Conservation (phyloP, 2,329 filamentous ascomycete genomes). For the Penicillium sp. region DNA sequence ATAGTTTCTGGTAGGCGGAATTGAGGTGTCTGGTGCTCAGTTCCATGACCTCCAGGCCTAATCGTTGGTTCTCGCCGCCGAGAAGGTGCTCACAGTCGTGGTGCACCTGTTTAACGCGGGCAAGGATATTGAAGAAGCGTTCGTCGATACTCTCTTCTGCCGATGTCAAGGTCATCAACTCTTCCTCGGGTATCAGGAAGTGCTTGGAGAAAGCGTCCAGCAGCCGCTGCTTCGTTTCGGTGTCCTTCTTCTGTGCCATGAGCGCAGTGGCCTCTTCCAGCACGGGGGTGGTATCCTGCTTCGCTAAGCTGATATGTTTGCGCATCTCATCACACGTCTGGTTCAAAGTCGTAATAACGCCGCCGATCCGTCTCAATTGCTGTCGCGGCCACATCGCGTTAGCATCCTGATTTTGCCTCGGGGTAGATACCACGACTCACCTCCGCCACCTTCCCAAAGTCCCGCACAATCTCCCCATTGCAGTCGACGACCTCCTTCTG, state of each 20-base stretch:
- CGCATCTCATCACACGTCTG: slow-evolving; percentile 78
- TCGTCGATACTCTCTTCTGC: slow-evolving; percentile 81
- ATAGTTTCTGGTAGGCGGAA: slow-evolving; percentile 89
- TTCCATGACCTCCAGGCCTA: slow-evolving; percentile 89
- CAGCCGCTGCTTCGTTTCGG: slow-evolving; percentile 77
- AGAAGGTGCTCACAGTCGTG: slow-evolving; percentile 85
- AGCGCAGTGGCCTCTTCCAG: slow-evolving; percentile 74
- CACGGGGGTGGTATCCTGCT: slow-evolving; percentile 69
- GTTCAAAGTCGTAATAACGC: slow-evolving; percentile 75
- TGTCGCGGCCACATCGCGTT: slow-evolving; percentile 39
- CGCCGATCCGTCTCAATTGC: slow-evolving; percentile 84
- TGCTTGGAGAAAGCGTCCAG: slow-evolving; percentile 74
- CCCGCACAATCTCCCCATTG: slow-evolving; percentile 82
- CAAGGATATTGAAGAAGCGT: slow-evolving; percentile 73
- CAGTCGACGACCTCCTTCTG: slow-evolving; percentile 91
- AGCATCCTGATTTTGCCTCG: slow-evolving; percentile 6
- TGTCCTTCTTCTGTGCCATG: slow-evolving; percentile 67
- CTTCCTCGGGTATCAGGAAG: slow-evolving; percentile 81
- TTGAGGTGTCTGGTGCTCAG: slow-evolving; percentile 84
- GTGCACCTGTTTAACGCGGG: slow-evolving; percentile 80
- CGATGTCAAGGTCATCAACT: slow-evolving; percentile 71
- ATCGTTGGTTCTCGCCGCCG: slow-evolving; percentile 81
- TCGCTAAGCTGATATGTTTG: slow-evolving; percentile 70
- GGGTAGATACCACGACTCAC: slow-evolving; percentile 47
- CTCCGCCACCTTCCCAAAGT: slow-evolving; percentile 87